Conservation (phyloP, 768 basidiomycete genomes). For the Cystobasidium onofrii region DNA sequence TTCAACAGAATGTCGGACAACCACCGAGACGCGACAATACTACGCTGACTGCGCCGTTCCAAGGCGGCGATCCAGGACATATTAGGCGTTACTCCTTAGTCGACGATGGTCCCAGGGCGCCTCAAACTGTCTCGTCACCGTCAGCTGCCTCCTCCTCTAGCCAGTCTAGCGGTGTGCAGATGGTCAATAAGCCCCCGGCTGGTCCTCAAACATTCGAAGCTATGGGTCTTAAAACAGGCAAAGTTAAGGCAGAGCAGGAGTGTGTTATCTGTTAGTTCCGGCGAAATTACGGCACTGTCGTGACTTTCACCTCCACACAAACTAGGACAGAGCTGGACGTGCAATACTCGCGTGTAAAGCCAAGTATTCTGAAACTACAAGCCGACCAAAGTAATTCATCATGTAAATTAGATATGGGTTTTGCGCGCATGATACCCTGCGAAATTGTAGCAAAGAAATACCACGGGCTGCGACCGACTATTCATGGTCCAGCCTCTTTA, state of each 20-base stretch:
- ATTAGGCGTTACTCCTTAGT: constrained; percentile 24
- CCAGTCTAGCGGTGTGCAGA: constrained; percentile 15
- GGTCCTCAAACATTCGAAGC: constrained; percentile 33
- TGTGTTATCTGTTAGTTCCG: constrained; percentile 16
- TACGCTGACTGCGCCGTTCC: neutral
- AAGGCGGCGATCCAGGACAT: neutral
- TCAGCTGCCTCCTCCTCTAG: neutral
- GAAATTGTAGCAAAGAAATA: neutral
- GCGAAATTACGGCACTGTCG: no score
- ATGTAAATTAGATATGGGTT: no score
- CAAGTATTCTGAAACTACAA: no score
- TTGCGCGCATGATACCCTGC: neutral
- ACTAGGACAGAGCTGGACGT: no score
- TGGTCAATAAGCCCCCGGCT: constrained; percentile 6
- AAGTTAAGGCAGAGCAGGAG: constrained; percentile 22
- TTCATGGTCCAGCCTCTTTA: no score
- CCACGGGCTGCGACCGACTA: neutral
- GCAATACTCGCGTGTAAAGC: no score
- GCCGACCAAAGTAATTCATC: no score
- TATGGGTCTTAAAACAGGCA: constrained; percentile 30
- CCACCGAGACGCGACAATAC: neutral
- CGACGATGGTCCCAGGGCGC: constrained; percentile 11
- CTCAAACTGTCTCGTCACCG: neutral
- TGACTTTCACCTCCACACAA: no score
- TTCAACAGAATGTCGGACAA: neutral